Evolutionary conservation across 2,329 filamentous ascomycete genomes (phyloP).

Genomic region (Helicocarpus griseus): DNA sequence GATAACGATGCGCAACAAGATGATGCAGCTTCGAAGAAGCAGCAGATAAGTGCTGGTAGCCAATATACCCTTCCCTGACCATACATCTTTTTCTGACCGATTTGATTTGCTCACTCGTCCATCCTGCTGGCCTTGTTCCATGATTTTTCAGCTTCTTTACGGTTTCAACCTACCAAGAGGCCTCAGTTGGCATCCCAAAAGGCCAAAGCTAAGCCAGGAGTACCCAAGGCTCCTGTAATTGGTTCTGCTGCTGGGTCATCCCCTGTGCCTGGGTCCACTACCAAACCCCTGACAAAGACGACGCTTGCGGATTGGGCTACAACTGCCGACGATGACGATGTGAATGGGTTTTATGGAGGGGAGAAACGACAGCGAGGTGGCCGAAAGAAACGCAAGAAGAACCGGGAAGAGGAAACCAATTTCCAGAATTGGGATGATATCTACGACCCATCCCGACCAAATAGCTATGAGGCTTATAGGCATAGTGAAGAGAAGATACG

Average conservation of each 20-base stretch:
- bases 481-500: constrained; percentile 72
- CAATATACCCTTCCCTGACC: constrained; percentile 27
- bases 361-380: constrained; percentile 67
- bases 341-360: constrained; percentile 52
- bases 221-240: constrained; percentile 38
- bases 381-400: constrained; percentile 68
- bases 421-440: constrained; percentile 78
- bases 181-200: constrained; percentile 56
- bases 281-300: constrained; percentile 48
- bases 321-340: constrained; percentile 70
- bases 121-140: constrained; percentile 16
- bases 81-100: constrained; percentile 18
- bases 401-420: constrained; percentile 49
- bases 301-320: constrained; percentile 73
- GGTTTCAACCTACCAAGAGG: constrained; percentile 78
- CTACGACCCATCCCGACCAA: constrained; percentile 75
- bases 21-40: constrained; percentile 52
- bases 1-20: constrained; percentile 39
- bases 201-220: constrained; percentile 52
- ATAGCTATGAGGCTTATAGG: constrained; percentile 74
- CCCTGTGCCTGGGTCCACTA: constrained; percentile 21
- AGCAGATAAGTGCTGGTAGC: constrained; percentile 54
- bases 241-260: constrained; percentile 15
- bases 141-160: constrained; percentile 49
- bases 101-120: constrained; percentile 40